Evolutionary conservation across 768 basidiomycete species (phyloP).

Genomic region (Lactifluus volemus): DNA sequence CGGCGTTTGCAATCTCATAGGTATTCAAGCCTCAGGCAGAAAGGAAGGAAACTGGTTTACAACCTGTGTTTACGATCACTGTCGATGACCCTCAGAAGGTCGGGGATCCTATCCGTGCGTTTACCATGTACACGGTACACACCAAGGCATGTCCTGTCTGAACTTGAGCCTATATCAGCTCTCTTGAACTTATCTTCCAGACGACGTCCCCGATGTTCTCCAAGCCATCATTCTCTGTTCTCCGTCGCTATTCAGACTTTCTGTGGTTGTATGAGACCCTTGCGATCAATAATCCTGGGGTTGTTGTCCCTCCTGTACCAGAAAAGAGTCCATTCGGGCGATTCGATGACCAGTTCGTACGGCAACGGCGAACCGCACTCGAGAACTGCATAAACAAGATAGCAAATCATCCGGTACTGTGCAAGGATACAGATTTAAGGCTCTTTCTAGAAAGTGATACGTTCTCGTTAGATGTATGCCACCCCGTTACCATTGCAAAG

Average conservation of each 20-base stretch:
- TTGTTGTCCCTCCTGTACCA: constrained; percentile 92
- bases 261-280: constrained; percentile 92
- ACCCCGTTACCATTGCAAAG: not conserved
- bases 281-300: constrained; percentile 86
- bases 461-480: constrained; percentile 79
- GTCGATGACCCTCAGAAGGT: constrained; percentile 98
- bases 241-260: constrained; percentile 96
- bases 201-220: constrained; percentile 81
- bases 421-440: constrained; percentile 80
- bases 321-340: constrained; percentile 92
- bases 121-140: constrained; percentile 95
- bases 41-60: constrained; percentile 38
- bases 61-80: constrained; percentile 72
- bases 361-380: constrained; percentile 72
- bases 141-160: constrained; percentile 49
- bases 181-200: constrained; percentile 28
- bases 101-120: constrained; percentile 90
- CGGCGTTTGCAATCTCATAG: not conserved
- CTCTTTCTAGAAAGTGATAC: constrained; percentile 91
- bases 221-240: constrained; percentile 82
- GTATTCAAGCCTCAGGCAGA: constrained; percentile 10
- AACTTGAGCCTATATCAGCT: not conserved
- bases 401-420: constrained; percentile 83
- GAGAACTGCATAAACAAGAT: constrained; percentile 91
- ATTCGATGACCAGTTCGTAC: constrained; percentile 88